Evolutionary conservation across 2,329 filamentous ascomycete species (phyloP), one percentile per base, ranked within the genome.

Genomic region (Lasiodiplodia sp.): DNA sequence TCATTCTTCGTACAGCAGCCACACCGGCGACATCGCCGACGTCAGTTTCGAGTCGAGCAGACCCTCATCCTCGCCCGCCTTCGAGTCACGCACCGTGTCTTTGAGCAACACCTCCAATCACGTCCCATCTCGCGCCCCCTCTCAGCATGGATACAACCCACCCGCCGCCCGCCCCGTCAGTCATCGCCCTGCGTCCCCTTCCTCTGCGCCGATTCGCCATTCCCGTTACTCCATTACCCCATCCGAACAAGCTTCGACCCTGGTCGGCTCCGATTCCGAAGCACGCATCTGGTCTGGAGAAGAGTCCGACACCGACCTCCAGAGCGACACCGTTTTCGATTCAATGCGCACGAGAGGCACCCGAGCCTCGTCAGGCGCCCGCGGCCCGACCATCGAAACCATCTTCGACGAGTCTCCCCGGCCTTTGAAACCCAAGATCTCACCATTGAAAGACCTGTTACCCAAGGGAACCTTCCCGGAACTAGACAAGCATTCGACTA

Each of bases 381-480:
- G 92, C 75, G 91, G 90, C 34, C 91, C 91, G 18, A 82, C 85
- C 60, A 88, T 94, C 62, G 91, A 94, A 75, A 92, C 89, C 28
- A 92, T 94, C 83, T 94, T 94, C 78, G 91, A 94, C 79, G 92
- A 94, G 73, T 92, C 91, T 16, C 91, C 90, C 44, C 87, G 88
- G 8, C 74, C 79, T 18, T 73, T 75, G 34, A 82, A 82, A 71
- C 75, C 79, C 70, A 83, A 80, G 72, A 73, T 83, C 64, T 77
- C 81, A 66, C 79, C 80, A 67, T 77, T 87, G 56, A 80, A 83
- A 69, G 83, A 86, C 71, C 78, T 86, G 21, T 78, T 86, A 10
- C 82, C 82, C 37, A 80, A 82, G 65, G 82, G 82, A 25, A 79
- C 82, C 38, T 83, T 85, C 69, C 75, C 77, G 23, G 79, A 79